These are phyloP conservation scores for Phialophora expanda DNA, from an alignment of 2,329 filamentous ascomycete genomes.

Conservation along the genomic window DNA sequence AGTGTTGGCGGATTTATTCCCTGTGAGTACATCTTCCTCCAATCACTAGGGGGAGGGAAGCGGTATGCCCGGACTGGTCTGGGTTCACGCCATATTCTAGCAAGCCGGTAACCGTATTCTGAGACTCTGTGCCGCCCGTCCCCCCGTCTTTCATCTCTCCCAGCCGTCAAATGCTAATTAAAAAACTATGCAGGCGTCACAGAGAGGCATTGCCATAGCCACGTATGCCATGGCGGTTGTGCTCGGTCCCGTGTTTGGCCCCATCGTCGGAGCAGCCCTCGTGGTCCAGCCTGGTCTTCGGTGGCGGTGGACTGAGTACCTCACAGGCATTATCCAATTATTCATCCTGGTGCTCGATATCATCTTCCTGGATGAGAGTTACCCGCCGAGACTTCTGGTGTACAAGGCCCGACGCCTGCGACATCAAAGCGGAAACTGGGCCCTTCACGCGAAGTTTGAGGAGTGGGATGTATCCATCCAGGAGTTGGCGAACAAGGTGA, in stretches of 20 bases:
- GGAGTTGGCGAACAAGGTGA: conserved; percentile 50
- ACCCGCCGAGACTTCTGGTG: conserved; percentile 58
- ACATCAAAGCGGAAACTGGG: conserved; percentile 55
- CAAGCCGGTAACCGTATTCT: too few relatives aligned
- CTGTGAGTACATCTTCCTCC: conserved; percentile 31
- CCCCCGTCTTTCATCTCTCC: too few relatives aligned
- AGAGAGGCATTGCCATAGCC: conserved; percentile 70
- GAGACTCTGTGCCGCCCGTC: too few relatives aligned
- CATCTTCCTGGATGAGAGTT: conserved; percentile 64
- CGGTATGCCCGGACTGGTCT: not conserved
- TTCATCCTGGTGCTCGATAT: conserved; percentile 61
- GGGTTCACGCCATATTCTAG: not conserved
- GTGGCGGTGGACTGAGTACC: conserved; percentile 72
- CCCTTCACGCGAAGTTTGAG: conserved; percentile 52
- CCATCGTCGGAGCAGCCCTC: conserved; percentile 64
- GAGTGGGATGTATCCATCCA: conserved; percentile 48
- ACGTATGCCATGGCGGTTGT: conserved; percentile 59
- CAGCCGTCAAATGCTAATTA: not conserved
- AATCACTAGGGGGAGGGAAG: not conserved
- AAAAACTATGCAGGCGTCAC: conserved; percentile 50
- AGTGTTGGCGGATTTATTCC: conserved; percentile 69
- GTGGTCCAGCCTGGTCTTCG: conserved; percentile 60
- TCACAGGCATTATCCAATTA: conserved; percentile 68
- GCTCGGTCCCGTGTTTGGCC: conserved; percentile 53
- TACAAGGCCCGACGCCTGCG: conserved; percentile 57